These are phyloP conservation scores for Kodamaea sp. DNA, from an alignment of 1,139 yeast species.

Conservation along the genomic window DNA sequence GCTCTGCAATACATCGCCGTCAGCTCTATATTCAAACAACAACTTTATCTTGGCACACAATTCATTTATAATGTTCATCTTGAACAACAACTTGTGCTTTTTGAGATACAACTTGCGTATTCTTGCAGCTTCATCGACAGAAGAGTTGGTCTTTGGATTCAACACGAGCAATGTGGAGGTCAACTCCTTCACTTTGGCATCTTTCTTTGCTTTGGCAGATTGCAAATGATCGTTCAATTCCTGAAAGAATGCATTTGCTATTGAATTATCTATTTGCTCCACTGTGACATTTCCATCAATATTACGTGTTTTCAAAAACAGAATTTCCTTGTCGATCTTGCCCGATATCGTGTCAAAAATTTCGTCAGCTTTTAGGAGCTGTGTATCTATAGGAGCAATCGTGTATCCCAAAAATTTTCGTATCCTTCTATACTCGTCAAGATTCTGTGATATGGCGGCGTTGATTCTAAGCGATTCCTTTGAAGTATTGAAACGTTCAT, in stretches of 20 bases:
- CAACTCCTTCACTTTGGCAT: slow-evolving; percentile 11
- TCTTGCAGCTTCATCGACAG: background rate
- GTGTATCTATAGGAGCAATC: slow-evolving; percentile 4
- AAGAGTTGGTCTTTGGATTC: slow-evolving; percentile 1
- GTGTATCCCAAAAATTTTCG: slow-evolving; percentile 7
- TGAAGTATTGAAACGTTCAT: slow-evolving; percentile 8
- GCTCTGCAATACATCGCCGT: slow-evolving; percentile 9
- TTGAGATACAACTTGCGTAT: slow-evolving; percentile 12
- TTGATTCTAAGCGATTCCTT: slow-evolving; percentile 14
- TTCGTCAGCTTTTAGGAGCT: slow-evolving; percentile 1
- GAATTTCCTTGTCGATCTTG: slow-evolving; percentile 13
- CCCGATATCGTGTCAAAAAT: slow-evolving; percentile 10
- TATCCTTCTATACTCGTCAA: slow-evolving; percentile 11
- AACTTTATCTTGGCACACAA: slow-evolving; percentile 11
- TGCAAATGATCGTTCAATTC: slow-evolving; percentile 11
- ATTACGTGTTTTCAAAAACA: slow-evolving; percentile 6
- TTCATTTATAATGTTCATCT: slow-evolving; percentile 13
- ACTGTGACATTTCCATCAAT: slow-evolving; percentile 3
- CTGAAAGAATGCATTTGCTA: slow-evolving; percentile 9
- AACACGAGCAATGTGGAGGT: slow-evolving; percentile 10
- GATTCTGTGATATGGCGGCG: slow-evolving; percentile 10
- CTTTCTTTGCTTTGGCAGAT: slow-evolving; percentile 10
- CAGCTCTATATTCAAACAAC: slow-evolving; percentile 17
- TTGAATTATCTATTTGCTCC: slow-evolving; percentile 4
- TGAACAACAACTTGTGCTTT: slow-evolving; percentile 13